phyloP scores from a whole-genome alignment of 768 basidiomycete genomes.

The Mycena filopes region DNA sequence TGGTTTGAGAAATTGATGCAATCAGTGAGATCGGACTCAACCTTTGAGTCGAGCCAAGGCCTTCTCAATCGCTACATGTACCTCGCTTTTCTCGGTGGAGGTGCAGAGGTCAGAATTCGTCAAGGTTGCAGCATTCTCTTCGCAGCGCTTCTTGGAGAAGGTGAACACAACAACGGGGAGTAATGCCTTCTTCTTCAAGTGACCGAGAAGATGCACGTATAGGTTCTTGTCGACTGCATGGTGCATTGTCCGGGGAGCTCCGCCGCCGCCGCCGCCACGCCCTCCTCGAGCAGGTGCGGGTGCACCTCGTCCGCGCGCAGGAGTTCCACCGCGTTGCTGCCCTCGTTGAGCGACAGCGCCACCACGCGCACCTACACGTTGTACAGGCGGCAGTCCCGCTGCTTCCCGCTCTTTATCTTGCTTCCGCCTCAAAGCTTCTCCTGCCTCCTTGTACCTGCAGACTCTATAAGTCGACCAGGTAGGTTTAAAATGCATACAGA shows the following conservation, averaged over 20 bases:
- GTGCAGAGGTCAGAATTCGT: constrained; percentile 90
- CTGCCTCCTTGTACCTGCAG: constrained; percentile 87
- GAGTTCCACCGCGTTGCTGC: constrained; percentile 60
- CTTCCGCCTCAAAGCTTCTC: constrained; percentile 88
- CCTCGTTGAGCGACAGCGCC: constrained; percentile 66
- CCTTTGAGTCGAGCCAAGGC: constrained; percentile 93
- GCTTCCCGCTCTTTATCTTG: constrained; percentile 99
- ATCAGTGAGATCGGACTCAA: constrained; percentile 40
- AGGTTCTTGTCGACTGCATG: constrained; percentile 86
- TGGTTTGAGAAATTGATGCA: constrained; percentile 3
- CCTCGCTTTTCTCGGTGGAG: constrained; percentile 94
- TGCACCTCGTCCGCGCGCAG: constrained; percentile 53
- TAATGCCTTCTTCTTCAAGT: constrained; percentile 85
- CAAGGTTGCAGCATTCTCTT: constrained; percentile 93
- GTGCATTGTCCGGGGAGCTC: constrained; percentile 65
- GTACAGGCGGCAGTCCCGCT: constrained; percentile 88
- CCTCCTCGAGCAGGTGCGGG: constrained; percentile 48
- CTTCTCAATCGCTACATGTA: constrained; percentile 93
- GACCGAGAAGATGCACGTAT: constrained; percentile 90
- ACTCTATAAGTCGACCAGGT: constrained; percentile 8
- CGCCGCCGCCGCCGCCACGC: constrained; percentile 59
- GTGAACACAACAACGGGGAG: constrained; percentile 97
- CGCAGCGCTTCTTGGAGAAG: constrained; percentile 95
- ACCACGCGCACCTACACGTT: constrained; percentile 85
- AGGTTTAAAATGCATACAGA: constrained; percentile 6